A percentile compares a stretch with the other conserved stretches of the same genome.
Evolutionary conservation across 495 filamentous ascomycete genomes (phyloP).

Genomic region (Aspergillus homomorphus): DNA sequence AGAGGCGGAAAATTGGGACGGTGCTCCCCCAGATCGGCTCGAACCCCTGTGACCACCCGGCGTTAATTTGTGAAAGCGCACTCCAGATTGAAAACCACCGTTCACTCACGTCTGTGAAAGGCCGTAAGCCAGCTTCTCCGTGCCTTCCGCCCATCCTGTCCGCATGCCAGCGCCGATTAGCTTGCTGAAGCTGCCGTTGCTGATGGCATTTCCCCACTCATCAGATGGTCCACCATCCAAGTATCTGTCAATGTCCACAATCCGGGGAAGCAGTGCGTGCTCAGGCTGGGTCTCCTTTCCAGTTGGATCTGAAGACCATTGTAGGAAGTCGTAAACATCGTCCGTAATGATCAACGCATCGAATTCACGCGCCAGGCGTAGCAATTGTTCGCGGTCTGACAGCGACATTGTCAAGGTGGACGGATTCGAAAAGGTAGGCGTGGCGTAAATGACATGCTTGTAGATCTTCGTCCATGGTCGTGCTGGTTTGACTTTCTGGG

Average conservation of each 20-base stretch:
- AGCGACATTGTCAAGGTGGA: conserved; percentile 70
- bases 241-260: conserved; percentile 73
- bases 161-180: conserved; percentile 74
- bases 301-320: conserved; percentile 55
- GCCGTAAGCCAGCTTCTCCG: conserved; percentile 62
- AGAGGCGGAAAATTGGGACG: conserved; percentile 66
- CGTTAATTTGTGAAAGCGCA: conserved; percentile 6
- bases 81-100: neutral
- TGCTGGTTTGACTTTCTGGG: conserved; percentile 38
- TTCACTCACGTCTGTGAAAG: conserved; percentile 59
- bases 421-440: conserved; percentile 81
- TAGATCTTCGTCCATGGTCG: conserved; percentile 64
- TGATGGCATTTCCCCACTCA: conserved; percentile 70
- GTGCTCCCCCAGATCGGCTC: conserved; percentile 70
- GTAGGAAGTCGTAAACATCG: conserved; percentile 88
- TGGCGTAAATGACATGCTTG: conserved; percentile 77
- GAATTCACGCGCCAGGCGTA: conserved; percentile 64
- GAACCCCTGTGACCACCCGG: conserved; percentile 49
- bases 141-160: conserved; percentile 80
- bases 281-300: conserved; percentile 20
- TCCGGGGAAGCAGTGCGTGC: conserved; percentile 57
- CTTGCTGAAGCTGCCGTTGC: conserved; percentile 84
- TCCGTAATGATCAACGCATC: conserved; percentile 80
- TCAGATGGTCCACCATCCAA: conserved; percentile 53
- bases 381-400: conserved; percentile 55